Evolutionary conservation across 257 asterid genomes (phyloP).

Genomic region (Solanum chiquidenum): DNA sequence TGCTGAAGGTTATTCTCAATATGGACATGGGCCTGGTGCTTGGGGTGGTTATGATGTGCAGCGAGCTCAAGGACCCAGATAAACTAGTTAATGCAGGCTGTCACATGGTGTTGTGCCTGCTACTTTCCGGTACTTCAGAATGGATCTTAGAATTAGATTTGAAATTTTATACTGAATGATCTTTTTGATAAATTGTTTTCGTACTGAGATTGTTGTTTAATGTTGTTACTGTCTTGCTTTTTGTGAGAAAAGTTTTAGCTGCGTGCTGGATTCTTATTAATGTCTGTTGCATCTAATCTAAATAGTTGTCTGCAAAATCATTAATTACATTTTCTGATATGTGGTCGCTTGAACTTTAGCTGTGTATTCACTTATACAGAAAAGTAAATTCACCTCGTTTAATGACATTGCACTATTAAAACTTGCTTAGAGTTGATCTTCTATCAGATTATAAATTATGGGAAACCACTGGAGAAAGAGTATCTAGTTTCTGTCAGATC

Average conservation of each 20-base stretch:
- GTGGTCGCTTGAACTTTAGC: background rate
- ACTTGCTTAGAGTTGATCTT: background rate
- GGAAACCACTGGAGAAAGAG: background rate
- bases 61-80: constrained; percentile 71
- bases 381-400: background rate
- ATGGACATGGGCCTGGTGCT: constrained; percentile 58
- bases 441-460: background rate
- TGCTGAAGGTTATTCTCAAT: constrained; percentile 74
- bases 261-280: background rate
- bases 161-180: background rate
- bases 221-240: background rate
- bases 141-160: constrained; percentile 4
- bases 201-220: background rate
- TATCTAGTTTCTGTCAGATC: background rate
- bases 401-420: background rate
- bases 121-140: constrained; percentile 19
- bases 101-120: constrained; percentile 8
- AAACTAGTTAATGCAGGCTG: constrained; percentile 15
- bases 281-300: background rate
- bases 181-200: background rate
- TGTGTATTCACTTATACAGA: background rate
- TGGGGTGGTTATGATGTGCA: constrained; percentile 67
- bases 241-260: background rate
- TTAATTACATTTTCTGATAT: background rate
- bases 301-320: background rate